These are phyloP conservation scores for Zalerion maritima DNA, from an alignment of 495 filamentous ascomycete species.

Conservation along the genomic window DNA sequence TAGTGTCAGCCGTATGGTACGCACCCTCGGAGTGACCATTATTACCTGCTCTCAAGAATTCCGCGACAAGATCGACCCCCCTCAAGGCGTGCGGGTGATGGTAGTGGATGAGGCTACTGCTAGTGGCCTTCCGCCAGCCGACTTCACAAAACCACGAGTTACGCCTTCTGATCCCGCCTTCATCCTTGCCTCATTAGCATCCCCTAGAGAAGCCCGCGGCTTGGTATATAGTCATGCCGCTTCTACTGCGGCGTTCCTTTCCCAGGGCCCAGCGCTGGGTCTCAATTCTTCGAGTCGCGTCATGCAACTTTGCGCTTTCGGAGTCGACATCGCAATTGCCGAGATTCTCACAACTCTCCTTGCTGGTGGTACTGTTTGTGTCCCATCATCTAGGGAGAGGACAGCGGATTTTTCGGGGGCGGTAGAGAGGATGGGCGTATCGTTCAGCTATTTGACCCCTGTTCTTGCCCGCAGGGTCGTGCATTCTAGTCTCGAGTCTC, in stretches of 20 bases:
- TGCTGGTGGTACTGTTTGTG: slow-evolving; percentile 33
- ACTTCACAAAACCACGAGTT: slow-evolving; percentile 8
- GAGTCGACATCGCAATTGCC: slow-evolving; percentile 50
- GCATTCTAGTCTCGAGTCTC: slow-evolving; percentile 17
- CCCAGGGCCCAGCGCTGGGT: slow-evolving; percentile 33
- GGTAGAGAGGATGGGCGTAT: slow-evolving; percentile 30
- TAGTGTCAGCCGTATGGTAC: slow-evolving; percentile 26
- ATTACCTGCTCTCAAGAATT: slow-evolving; percentile 22
- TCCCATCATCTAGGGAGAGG: slow-evolving; percentile 28
- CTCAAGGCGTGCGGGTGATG: slow-evolving; percentile 22
- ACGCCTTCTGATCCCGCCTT: slow-evolving; percentile 27
- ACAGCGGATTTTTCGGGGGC: slow-evolving; percentile 21
- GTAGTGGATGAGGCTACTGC: slow-evolving; percentile 17
- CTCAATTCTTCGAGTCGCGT: slow-evolving; percentile 37
- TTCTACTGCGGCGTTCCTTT: slow-evolving; percentile 24
- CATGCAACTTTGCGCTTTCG: slow-evolving; percentile 55
- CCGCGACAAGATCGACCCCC: slow-evolving; percentile 12
- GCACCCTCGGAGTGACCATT: slow-evolving; percentile 22
- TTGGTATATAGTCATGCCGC: slow-evolving; percentile 31
- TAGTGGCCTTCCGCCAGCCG: slow-evolving; percentile 10
- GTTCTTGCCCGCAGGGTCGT: slow-evolving; percentile 28
- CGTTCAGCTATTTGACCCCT: slow-evolving; percentile 34
- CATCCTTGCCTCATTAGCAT: slow-evolving; percentile 22
- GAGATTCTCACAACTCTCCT: slow-evolving; percentile 55
- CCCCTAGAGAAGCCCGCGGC: slow-evolving; percentile 18